A percentile compares a stretch with the other conserved stretches of the same genome.
Evolutionary conservation across 2,329 filamentous ascomycete genomes (phyloP).

Genomic region (Cladosporium cucumerinum): DNA sequence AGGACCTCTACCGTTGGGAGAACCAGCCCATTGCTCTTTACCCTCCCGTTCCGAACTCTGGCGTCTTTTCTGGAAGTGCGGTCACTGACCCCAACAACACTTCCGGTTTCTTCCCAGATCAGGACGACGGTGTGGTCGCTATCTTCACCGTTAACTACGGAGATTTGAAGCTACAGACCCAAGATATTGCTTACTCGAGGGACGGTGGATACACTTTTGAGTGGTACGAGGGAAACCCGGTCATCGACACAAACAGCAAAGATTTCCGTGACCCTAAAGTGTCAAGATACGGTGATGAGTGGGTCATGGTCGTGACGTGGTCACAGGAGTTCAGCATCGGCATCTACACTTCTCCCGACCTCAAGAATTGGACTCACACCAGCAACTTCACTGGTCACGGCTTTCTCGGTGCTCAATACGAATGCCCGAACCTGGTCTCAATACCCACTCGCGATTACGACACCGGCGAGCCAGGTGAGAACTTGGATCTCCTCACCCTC

Average conservation of each 20-base stretch:
- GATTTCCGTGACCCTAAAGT: conserved; percentile 65
- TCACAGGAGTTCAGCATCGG: conserved; percentile 53
- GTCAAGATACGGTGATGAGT: conserved; percentile 52
- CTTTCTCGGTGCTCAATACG: conserved; percentile 54
- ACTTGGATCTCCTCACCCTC: conserved; percentile 45
- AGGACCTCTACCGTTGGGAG: conserved; percentile 59
- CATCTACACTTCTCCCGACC: conserved; percentile 56
- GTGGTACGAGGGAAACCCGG: conserved; percentile 57
- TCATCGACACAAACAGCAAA: conserved; percentile 51
- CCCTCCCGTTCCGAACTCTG: conserved; percentile 53
- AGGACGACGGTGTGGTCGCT: conserved; percentile 58
- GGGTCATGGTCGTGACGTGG: conserved; percentile 57
- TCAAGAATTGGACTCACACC: conserved; percentile 55
- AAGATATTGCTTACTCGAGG: conserved; percentile 57
- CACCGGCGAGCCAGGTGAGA: conserved; percentile 30
- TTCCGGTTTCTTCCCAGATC: conserved; percentile 59
- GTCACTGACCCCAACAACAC: conserved; percentile 63
- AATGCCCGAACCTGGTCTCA: conserved; percentile 59
- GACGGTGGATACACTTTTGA: conserved; percentile 60
- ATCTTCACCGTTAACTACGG: conserved; percentile 44
- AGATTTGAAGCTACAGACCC: conserved; percentile 44
- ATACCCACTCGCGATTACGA: conserved; percentile 47
- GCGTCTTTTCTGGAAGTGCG: conserved; percentile 45
- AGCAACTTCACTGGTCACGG: conserved; percentile 55
- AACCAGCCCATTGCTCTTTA: conserved; percentile 60